Evolutionary conservation across 225 moss, liverwort and hornwort genomes (phyloP), one percentile per base, ranked within the genome.

Genomic region (Bryoerythrophyllum caledonicum): DNA sequence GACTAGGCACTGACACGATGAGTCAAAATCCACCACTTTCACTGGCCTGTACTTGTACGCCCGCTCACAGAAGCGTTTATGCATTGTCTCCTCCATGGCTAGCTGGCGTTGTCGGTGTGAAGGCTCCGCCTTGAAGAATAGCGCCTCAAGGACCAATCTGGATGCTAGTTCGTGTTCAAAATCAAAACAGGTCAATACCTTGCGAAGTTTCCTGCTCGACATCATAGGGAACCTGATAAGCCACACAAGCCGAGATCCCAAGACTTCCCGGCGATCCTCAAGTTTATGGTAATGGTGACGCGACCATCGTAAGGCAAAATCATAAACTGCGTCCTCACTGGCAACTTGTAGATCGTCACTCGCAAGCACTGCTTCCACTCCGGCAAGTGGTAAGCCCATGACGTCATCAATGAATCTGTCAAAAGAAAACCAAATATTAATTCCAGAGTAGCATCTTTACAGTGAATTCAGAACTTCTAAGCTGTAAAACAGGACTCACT

Each of bases 221-320:
- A 99, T 99, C 99, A 99, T 99, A 43, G 99, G 99, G 74, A 99
- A 99, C 38, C 99, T 88, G 71, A 99, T 99, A 23, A 95, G 84
- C 86, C 90, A 87, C 20, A 93, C 90, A 37, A 99, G 87, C 78
- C 93, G 93, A 53, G 86, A 77, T 71, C 91, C 99, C 69, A 95
- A 80, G 70, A 99, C 81, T 64, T 99, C 99, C 34, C 99, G 91
- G 48, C 99, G 88, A 30, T 95, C 99, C 72, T 99, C 99, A 12
- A 86, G 35, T 72, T 95, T 99, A 44, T 80, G 75, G 67, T 90
- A 93, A 74, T 99, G 95, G 25, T 89, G 86, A 71, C 95, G 93
- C 28, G 93, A 88, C 99, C 99, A 99, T 79, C 90, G 92, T 37
- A 99, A 57, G 15, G 92, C 93, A 80, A 99, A 92, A 84, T 99